These are phyloP conservation scores for Pseudofabraea citricarpa DNA, from an alignment of 2,329 filamentous ascomycete genomes.

Conservation along the genomic window DNA sequence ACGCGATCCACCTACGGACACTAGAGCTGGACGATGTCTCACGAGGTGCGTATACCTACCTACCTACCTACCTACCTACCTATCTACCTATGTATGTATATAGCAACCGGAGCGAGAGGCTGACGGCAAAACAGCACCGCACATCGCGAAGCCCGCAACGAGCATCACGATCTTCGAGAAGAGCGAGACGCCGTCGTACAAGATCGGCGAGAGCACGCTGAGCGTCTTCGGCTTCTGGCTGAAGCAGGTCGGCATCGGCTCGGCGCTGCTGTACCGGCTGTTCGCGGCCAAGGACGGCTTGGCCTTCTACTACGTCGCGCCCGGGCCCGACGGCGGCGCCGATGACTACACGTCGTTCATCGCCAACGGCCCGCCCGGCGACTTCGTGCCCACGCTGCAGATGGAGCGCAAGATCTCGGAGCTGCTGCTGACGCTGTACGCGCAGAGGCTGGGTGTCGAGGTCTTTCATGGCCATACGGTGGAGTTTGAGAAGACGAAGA, in stretches of 20 bases:
- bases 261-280: conserved; percentile 12
- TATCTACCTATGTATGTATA: no score
- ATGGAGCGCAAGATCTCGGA: conserved; percentile 22
- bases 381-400: conserved; percentile 16
- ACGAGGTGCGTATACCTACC: not conserved
- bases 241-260: conserved; percentile 14
- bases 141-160: no score
- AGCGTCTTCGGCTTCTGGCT: conserved; percentile 17
- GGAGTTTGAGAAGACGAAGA: no score
- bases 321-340: conserved; percentile 6
- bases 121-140: no score
- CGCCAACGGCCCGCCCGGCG: conserved; percentile 15
- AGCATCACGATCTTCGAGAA: conserved; percentile 18
- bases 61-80: no score
- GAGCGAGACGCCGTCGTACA: conserved; percentile 16
- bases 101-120: no score
- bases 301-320: conserved; percentile 19
- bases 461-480: conserved; percentile 21
- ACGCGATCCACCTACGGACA: conserved; percentile 17
- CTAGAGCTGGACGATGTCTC: conserved; percentile 8
- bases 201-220: conserved; percentile 24
- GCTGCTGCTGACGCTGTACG: conserved; percentile 21
- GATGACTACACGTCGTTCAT: conserved; percentile 12
- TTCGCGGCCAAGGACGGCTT: conserved; percentile 24
- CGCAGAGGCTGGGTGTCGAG: conserved; percentile 20